Conservation (phyloP, 257 asterid species). For the Nicotiana undulata region DNA sequence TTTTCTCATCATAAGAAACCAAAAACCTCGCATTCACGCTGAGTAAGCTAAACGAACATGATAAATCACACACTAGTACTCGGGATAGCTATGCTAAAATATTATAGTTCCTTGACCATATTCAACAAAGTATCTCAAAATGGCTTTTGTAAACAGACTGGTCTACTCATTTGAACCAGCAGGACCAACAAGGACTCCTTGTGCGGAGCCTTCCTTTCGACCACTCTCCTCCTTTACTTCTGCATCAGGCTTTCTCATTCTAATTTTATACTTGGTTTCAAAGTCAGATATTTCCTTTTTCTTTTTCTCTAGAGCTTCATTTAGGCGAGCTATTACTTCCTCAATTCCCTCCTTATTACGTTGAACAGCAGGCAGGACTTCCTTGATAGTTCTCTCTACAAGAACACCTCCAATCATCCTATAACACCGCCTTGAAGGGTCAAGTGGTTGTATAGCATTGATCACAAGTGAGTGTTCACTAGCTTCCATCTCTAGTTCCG, state of each 20-base stretch:
- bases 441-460: slow-evolving; percentile 85
- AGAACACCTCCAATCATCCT: slow-evolving; percentile 98
- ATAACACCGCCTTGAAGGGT: slow-evolving; percentile 88
- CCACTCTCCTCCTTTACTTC: slow-evolving; percentile 72
- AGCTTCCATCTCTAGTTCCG: slow-evolving; percentile 90
- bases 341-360: slow-evolving; percentile 90
- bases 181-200: slow-evolving; percentile 95
- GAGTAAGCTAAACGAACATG: background rate
- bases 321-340: slow-evolving; percentile 80
- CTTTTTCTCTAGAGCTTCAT: slow-evolving; percentile 85
- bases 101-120: background rate
- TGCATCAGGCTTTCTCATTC: slow-evolving; percentile 59
- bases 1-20: background rate
- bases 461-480: slow-evolving; percentile 89
- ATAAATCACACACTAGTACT: background rate
- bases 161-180: slow-evolving; percentile 46
- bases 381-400: slow-evolving; percentile 79
- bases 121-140: background rate
- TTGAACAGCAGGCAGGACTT: slow-evolving; percentile 88
- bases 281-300: slow-evolving; percentile 70
- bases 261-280: slow-evolving; percentile 83
- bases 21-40: background rate
- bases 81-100: background rate
- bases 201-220: slow-evolving; percentile 90
- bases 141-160: background rate